Evolutionary conservation across 306 rosid species (phyloP), one percentile per base, ranked within the genome.

Genomic region (Casuarina cunninghamiana): DNA sequence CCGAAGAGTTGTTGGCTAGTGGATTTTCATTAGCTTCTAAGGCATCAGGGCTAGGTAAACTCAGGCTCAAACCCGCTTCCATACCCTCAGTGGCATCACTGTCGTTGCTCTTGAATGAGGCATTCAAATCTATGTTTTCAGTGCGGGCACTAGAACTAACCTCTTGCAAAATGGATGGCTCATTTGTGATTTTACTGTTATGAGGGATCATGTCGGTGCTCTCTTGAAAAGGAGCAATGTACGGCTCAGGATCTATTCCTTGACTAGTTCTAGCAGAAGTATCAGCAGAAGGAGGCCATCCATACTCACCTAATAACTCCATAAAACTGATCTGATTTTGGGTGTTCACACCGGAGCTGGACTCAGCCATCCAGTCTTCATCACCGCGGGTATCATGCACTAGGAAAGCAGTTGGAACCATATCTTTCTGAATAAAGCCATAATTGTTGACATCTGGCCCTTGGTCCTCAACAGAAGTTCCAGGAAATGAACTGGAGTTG

Each of bases 331-430:
- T 26, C 49, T 12, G 44, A 3, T 54, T 32, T 51, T 16, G 45
- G 65, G 46, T 42, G 57, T 53, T 45, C 49, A 44, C 16, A 15
- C 48, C 37, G 21, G 6, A 54, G 48, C 75, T 55, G n/a, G 26
- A 55, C 46, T 76, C 60, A 46, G 44, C 38, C 45, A 38, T 6
- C 55, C 69, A 61, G 51, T 80, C 80, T 71, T 32, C 65, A 35
- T 5, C 73, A 32, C 57, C 37, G 53, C 42, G 61, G 4, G 41
- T 2, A 67, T 46, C 55, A 72, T 1, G 10, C 55, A 66, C 62
- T 44, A 75, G n/a, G 44, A 68, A 4, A 35, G 42, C 42, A 37
- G 53, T 11, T 17, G 62, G 37, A 54, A 70, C 15, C 48, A 69
- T n/a, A 48, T 21, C 26, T 74, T 37, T 43, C 54, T 45, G 26